phyloP scores from a whole-genome alignment of 148 eudicot genomes.

The Fagopyrum homotropicum region DNA sequence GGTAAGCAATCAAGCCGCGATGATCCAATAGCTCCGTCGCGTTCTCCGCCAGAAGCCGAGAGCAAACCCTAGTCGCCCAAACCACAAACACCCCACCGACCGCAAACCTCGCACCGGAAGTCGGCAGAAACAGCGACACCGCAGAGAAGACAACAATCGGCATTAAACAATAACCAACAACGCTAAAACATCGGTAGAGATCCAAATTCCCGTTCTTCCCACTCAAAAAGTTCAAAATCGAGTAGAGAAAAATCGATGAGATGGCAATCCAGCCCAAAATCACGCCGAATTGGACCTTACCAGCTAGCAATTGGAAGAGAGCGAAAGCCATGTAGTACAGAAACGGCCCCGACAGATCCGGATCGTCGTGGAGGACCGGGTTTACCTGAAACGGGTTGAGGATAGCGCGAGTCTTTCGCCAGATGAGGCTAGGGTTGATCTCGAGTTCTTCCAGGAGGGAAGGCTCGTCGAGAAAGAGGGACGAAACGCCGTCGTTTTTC shows the following conservation, averaged over 20 bases:
- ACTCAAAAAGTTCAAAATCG: constrained; percentile 19
- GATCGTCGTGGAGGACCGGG: constrained; percentile 18
- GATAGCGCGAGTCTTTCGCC: constrained; percentile 23
- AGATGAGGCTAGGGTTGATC: constrained; percentile 26
- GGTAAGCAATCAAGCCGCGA: constrained; percentile 26
- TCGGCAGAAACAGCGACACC: constrained; percentile 23
- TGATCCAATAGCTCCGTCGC: constrained; percentile 14
- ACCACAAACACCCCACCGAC: constrained; percentile 18
- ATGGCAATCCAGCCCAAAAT: constrained; percentile 26
- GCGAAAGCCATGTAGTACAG: constrained; percentile 20
- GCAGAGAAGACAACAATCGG: constrained; percentile 29
- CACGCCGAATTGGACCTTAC: constrained; percentile 30
- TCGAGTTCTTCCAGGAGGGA: constrained; percentile 33
- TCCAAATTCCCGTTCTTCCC: constrained; percentile 30
- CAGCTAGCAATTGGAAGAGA: constrained; percentile 27
- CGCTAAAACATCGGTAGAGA: constrained; percentile 26
- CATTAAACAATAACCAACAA: constrained; percentile 26
- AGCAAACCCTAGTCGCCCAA: constrained; percentile 29
- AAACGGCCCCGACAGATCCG: constrained; percentile 32
- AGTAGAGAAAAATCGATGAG: constrained; percentile 22
- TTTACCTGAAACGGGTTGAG: constrained; percentile 27
- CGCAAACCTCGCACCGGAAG: constrained; percentile 10
- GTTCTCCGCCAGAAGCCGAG: constrained; percentile 23
- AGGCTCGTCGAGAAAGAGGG: constrained; percentile 22
- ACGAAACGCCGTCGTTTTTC: neutral